Base-by-base conservation (phyloP, 371 early-diverging fungal species). In the Syncephalastrum monosporum region DNA sequence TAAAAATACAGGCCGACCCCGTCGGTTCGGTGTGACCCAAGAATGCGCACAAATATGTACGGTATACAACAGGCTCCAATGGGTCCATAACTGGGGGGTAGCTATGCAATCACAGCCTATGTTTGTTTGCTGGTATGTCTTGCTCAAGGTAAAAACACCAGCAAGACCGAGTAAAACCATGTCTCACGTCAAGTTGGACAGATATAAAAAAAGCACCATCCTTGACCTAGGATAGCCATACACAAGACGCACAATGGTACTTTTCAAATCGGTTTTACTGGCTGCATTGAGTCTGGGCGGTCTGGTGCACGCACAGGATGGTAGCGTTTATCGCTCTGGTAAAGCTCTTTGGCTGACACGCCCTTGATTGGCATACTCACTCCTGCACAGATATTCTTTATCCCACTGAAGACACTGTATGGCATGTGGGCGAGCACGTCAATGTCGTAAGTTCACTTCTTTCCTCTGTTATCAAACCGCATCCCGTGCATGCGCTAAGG, bases 371-470 rank as follows among this genome's bases (percentile, higher is more conserved):
- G 38, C 42, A 5, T 16, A 29, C 3, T 47, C 6, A 27, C 38
- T 15, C 19, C 43, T 42, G 24, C 3, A 43, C 49, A 58, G 58
- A 25, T n/a, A 73, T 76, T 33, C 12, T 63, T 16, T 76, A 55
- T 43, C 77, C 77, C 24, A 55, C 46, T 10, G 21, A 43, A 15
- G 55, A 64, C 50, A 60, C 61, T 3, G 69, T 65, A 12, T 74
- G 75, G 75, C 55, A 62, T 50, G 38, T 33, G 38, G 38, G 38
- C 12, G 10, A 33, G 38, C 38, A 33, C 38, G 38, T 33, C 38
- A 33, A 33, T 33, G 38, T 33, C 10, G 38, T 33, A 33, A 33
- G 38, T 33, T 2, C 10, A 33, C 10, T 10, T 33, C 38, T 10
- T 33, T 7, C 29, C 29, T 29, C 21, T 33, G 38, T 33, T 27